These are phyloP conservation scores for Pseudozyma hubeiensis DNA, from an alignment of 1,284 basidiomycete genomes.

Conservation along the genomic window DNA sequence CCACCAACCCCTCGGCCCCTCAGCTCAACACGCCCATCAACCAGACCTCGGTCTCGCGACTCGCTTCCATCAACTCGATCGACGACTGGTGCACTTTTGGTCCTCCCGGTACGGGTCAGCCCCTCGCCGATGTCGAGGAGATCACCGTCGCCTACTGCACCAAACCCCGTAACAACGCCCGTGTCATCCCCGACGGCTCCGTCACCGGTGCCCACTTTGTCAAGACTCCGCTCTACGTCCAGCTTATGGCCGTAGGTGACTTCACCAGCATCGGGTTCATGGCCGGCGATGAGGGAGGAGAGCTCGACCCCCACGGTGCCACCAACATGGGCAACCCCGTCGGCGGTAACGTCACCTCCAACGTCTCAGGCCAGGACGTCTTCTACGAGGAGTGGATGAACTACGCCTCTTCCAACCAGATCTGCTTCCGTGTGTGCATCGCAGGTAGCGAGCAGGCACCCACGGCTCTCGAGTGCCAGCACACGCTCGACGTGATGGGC, in stretches of 20 bases:
- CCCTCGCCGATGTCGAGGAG: conserved; percentile 77
- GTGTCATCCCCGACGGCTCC: conserved; percentile 68
- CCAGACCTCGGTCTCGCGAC: conserved; percentile 63
- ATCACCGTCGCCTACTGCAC: conserved; percentile 81
- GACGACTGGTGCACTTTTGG: conserved; percentile 69
- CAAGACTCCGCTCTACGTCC: conserved; percentile 69
- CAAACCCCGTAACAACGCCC: conserved; percentile 69
- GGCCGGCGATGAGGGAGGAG: conserved; percentile 62
- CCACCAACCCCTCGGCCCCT: conserved; percentile 62
- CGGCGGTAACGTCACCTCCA: conserved; percentile 73
- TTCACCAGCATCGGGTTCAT: conserved; percentile 66
- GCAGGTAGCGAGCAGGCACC: conserved; percentile 59
- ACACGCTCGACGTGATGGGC: conserved; percentile 67
- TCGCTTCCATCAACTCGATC: conserved; percentile 64
- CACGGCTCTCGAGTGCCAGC: conserved; percentile 64
- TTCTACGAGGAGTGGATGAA: conserved; percentile 73
- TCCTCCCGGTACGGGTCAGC: conserved; percentile 69
- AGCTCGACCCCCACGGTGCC: conserved; percentile 68
- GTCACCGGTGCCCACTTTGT: conserved; percentile 67
- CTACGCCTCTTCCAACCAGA: conserved; percentile 62
- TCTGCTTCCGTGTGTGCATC: conserved; percentile 68
- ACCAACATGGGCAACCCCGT: conserved; percentile 71
- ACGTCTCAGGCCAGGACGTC: conserved; percentile 71
- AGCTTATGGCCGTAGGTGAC: conserved; percentile 70
- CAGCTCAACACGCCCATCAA: conserved; percentile 64